Percentiles rank a stretch among this genome's conserved stretches.
phyloP scores from a whole-genome alignment of 2,329 filamentous ascomycete species.

The Talaromyces marneffei region DNA sequence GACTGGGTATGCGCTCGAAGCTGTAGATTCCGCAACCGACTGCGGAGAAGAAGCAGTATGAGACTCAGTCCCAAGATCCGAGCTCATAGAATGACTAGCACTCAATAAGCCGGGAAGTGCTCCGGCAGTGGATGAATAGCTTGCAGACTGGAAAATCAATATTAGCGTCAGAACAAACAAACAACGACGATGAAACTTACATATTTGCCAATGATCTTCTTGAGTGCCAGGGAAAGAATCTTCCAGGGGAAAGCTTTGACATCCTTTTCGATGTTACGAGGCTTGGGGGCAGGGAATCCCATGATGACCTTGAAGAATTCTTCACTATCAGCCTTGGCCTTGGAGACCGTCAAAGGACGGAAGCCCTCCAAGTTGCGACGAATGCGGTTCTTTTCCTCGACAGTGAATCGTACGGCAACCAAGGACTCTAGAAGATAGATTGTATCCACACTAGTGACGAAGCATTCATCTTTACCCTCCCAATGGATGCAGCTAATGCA shows the following conservation, averaged over 20 bases:
- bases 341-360: slow-evolving; percentile 86
- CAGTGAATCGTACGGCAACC: slow-evolving; percentile 78
- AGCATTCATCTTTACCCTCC: slow-evolving; percentile 86
- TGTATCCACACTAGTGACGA: slow-evolving; percentile 93
- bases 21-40: slow-evolving; percentile 42
- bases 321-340: slow-evolving; percentile 84
- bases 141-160: slow-evolving; percentile 50
- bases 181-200: slow-evolving; percentile 42
- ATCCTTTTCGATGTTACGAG: slow-evolving; percentile 96
- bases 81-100: slow-evolving; percentile 36
- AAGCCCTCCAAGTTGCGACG: slow-evolving; percentile 93
- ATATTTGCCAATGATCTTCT: slow-evolving; percentile 99
- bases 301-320: slow-evolving; percentile 99
- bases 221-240: slow-evolving; percentile 75
- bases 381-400: slow-evolving; percentile 98
- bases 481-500: slow-evolving; percentile 98
- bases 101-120: slow-evolving; percentile 36
- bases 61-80: slow-evolving; percentile 45
- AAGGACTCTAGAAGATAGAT: slow-evolving; percentile 91
- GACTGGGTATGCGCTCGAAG: slow-evolving; percentile 40
- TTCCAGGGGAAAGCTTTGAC: slow-evolving; percentile 99
- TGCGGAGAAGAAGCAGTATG: slow-evolving; percentile 45
- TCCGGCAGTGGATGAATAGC: slow-evolving; percentile 60
- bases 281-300: slow-evolving; percentile 91
- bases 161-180: slow-evolving; percentile 19